Evolutionary conservation across 2,329 filamentous ascomycete species (phyloP).

Genomic region (Hypoxylon sp.): DNA sequence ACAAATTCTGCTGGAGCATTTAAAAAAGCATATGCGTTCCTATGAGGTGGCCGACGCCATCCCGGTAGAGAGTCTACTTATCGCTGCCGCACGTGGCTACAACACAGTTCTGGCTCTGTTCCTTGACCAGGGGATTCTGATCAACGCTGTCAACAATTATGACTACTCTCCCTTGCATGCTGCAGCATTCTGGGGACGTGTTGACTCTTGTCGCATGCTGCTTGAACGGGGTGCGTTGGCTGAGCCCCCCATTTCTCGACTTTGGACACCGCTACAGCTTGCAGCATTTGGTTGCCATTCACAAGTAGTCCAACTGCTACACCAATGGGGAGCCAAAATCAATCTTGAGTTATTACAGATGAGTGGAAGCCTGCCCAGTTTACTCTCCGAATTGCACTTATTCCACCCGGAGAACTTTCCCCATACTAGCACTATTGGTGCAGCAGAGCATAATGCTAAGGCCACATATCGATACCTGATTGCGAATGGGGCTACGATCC

Average conservation of each 20-base stretch:
- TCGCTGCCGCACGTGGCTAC: not conserved
- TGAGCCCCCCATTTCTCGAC: not conserved
- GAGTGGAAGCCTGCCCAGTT: too few species aligned
- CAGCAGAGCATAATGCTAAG: not conserved
- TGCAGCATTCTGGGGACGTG: not conserved
- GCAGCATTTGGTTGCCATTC: not conserved
- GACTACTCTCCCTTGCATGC: not conserved
- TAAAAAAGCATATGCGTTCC: not conserved
- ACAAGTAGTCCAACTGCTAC: not conserved
- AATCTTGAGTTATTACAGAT: not conserved
- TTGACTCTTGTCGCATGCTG: not conserved
- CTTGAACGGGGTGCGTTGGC: not conserved
- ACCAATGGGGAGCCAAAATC: not conserved
- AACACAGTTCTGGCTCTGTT: not conserved
- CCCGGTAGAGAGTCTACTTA: not conserved
- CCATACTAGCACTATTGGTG: not conserved
- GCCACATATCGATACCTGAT: not conserved
- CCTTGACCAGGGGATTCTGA: not conserved
- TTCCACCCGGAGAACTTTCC: too few species aligned
- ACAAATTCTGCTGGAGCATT: not conserved
- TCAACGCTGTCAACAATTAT: not conserved
- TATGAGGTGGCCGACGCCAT: not conserved
- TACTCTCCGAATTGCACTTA: too few species aligned
- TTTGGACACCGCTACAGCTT: not conserved
- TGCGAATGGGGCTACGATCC: not conserved